Conservation (phyloP, 768 basidiomycete genomes). For the Clavulina sp. region DNA sequence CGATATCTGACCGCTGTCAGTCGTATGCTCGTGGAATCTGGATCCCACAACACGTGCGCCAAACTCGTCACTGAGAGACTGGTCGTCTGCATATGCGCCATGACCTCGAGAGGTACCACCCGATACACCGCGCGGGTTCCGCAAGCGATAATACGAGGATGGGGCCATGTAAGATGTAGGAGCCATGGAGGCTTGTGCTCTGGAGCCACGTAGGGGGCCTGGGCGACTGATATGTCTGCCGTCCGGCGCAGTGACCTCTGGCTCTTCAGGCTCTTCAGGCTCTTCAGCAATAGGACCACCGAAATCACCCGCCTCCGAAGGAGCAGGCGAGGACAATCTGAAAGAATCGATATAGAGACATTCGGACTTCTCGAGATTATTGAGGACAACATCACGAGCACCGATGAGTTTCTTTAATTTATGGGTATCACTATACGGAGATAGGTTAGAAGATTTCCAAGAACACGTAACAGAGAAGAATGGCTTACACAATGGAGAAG, state of each 20-base stretch:
- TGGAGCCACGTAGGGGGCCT: not conserved
- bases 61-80: slow-evolving; percentile 15
- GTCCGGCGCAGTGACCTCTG: not conserved
- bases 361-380: slow-evolving; percentile 66
- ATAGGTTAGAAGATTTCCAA: not conserved
- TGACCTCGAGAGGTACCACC: slow-evolving; percentile 24
- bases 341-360: slow-evolving; percentile 63
- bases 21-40: slow-evolving; percentile 52
- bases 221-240: slow-evolving; percentile 2
- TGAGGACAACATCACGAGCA: slow-evolving; percentile 59
- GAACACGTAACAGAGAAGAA: not conserved
- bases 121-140: slow-evolving; percentile 39
- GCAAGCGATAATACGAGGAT: slow-evolving; percentile 61
- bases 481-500: slow-evolving; percentile 53
- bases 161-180: slow-evolving; percentile 68
- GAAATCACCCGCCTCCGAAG: slow-evolving; percentile 36
- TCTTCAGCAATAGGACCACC: slow-evolving; percentile 10
- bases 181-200: slow-evolving; percentile 29
- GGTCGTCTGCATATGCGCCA: too few species aligned
- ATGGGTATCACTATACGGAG: slow-evolving; percentile 41
- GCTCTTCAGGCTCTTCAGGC: slow-evolving; percentile 21
- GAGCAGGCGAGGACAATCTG: slow-evolving; percentile 52
- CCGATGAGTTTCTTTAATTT: slow-evolving; percentile 50
- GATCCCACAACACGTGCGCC: slow-evolving; percentile 37
- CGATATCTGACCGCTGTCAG: too few species aligned